A percentile compares a stretch with the other conserved stretches of the same genome.
Conservation (phyloP, 805 yeast genomes). For the Ogataea neopini region DNA sequence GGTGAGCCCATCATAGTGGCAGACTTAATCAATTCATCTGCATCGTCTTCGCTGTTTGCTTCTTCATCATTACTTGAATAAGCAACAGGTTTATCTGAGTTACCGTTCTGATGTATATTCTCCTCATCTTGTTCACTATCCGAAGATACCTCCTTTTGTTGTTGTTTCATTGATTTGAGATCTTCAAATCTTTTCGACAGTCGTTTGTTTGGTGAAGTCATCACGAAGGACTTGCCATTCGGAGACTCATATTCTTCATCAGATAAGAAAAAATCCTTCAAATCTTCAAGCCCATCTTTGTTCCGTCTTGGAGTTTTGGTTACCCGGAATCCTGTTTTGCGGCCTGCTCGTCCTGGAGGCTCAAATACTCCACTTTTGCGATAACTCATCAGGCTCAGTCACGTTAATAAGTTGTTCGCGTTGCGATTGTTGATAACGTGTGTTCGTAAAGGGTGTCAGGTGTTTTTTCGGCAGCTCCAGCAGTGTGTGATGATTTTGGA, state of each 20-base stretch:
- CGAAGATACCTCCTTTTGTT: not conserved
- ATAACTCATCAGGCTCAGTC: constrained; percentile 21
- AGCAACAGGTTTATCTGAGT: constrained; percentile 7
- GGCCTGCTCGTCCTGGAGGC: constrained; percentile 54
- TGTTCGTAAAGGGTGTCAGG: not conserved
- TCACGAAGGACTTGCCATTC: constrained; percentile 14
- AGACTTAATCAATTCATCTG: constrained; percentile 32
- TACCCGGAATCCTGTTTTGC: constrained; percentile 60
- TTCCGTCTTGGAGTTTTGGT: constrained; percentile 46
- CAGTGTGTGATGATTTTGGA: not conserved
- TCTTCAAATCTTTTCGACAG: constrained; percentile 19
- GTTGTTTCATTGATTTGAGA: constrained; percentile 16
- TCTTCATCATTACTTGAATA: constrained; percentile 11
- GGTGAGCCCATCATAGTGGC: constrained; percentile 35
- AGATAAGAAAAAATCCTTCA: constrained; percentile 61
- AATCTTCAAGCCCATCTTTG: constrained; percentile 63
- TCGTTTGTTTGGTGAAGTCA: constrained; percentile 20
- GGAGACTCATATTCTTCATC: constrained; percentile 46
- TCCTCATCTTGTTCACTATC: constrained; percentile 9
- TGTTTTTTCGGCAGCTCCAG: not conserved
- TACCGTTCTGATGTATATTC: not conserved
- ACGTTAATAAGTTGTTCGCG: not conserved
- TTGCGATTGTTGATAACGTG: not conserved
- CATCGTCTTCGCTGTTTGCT: constrained; percentile 27
- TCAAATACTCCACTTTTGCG: constrained; percentile 41